Base-by-base conservation (phyloP, 148 eudicot genomes). In the Heliosperma pusillum region DNA sequence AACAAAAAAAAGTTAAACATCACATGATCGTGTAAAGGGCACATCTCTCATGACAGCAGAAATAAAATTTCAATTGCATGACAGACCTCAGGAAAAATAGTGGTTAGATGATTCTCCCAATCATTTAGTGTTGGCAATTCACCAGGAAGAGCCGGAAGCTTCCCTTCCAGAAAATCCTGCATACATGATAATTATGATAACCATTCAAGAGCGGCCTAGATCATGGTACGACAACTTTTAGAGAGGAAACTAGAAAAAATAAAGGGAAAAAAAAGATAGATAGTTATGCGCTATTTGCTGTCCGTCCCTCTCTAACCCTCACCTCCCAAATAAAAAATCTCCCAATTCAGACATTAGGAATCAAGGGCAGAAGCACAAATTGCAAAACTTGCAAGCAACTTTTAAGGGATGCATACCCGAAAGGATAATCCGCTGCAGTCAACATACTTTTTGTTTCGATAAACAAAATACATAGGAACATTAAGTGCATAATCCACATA, bases 61-160 rank as follows among this genome's bases (percentile, higher is more conserved):
- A 56, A 27, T 17, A 16, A 36, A 61, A 52, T 24, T 64, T 17
- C 6, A 62, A 55, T 58, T 33, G 67, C 73, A 66, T 26, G 74
- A 78, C 79, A 76, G 60, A 96, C 99, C 97, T 96, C 99, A 0
- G 99, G 99, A 76, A 89, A 96, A 72, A 96, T 90, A 74, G 99
- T 96, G 50, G 97, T 92, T 75, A 96, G 86, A 83, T 96, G 99
- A 86, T 92, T 96, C 88, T 96, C 99, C 99, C 99, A 96, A 71
- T 96, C 99, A 86, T 86, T 86, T 42, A 92, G 83, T 21, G 87
- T 89, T 16, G 99, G 99, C 69, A 87, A 88, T 73, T 92, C 97
- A 78, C 99, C 97, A 20, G 99, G 99, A 79, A 92, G 83, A 42
- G 86, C 80, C 76, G 94, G 83, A 75, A 96, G 99, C 82, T 96